Evolutionary conservation across 1,139 yeast genomes (phyloP).

Genomic region (Hanseniaspora uvarum): DNA sequence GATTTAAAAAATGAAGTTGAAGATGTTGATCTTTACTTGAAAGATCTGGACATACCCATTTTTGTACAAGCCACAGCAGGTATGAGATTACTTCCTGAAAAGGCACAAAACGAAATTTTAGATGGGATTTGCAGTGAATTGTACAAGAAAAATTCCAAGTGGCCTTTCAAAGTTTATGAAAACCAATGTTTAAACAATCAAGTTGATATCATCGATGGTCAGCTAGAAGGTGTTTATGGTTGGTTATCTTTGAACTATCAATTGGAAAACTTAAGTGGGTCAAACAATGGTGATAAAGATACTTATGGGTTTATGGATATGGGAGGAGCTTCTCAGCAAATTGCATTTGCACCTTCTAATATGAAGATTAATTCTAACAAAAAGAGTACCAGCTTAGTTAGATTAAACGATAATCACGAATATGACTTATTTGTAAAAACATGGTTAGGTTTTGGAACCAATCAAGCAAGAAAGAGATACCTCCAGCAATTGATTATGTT

Average conservation of each 20-base stretch:
- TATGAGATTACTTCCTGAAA: constrained; percentile 52
- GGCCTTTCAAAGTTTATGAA: constrained; percentile 33
- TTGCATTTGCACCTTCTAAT: constrained; percentile 59
- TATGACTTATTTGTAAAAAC: constrained; percentile 74
- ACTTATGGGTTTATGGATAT: constrained; percentile 77
- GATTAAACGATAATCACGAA: constrained; percentile 43
- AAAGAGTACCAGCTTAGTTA: constrained; percentile 53
- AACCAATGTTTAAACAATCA: constrained; percentile 48
- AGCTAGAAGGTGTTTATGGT: constrained; percentile 70
- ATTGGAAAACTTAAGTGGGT: constrained; percentile 43
- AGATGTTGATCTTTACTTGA: constrained; percentile 25
- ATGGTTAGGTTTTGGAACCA: constrained; percentile 81
- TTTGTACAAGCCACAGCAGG: constrained; percentile 76
- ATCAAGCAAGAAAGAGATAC: constrained; percentile 61
- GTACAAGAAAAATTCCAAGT: constrained; percentile 34
- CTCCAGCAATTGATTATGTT: constrained; percentile 42
- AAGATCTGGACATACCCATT: constrained; percentile 46
- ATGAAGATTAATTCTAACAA: constrained; percentile 46
- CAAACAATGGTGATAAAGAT: constrained; percentile 33
- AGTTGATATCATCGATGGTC: constrained; percentile 68
- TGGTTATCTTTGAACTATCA: constrained; percentile 69
- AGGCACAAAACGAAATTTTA: constrained; percentile 40
- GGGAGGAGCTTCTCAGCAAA: constrained; percentile 84
- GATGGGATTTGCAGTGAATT: constrained; percentile 44
- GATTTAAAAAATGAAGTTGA: constrained; percentile 46